Conservation (phyloP, 306 rosid species). For the Lotus japonicus region DNA sequence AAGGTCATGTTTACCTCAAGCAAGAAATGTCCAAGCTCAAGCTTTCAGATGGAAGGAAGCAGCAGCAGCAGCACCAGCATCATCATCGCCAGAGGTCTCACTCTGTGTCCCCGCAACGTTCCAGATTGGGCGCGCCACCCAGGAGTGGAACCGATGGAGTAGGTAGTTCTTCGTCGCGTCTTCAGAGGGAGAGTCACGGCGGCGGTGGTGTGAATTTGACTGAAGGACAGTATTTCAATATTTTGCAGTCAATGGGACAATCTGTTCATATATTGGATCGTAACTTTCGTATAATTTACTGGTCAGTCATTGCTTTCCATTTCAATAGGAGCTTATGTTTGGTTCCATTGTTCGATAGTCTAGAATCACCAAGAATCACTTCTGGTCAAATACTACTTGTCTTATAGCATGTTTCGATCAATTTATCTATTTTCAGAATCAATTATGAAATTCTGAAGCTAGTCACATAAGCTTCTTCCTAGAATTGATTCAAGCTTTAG, state of each 20-base stretch:
- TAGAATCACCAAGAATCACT: too few relatives aligned
- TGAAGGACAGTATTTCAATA: conserved; percentile 69
- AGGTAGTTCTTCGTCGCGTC: conserved; percentile 66
- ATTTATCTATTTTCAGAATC: too few relatives aligned
- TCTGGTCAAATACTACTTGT: too few relatives aligned
- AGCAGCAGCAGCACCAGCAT: conserved; percentile 26
- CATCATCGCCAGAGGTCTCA: conserved; percentile 78
- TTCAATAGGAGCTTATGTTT: too few relatives aligned
- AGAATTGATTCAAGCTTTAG: too few relatives aligned
- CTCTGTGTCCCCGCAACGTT: conserved; percentile 91
- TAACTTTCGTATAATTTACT: conserved; percentile 54
- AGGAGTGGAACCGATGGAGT: conserved; percentile 39
- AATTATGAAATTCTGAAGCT: too few relatives aligned
- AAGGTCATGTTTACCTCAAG: conserved; percentile 76
- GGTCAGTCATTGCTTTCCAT: conserved; percentile 34
- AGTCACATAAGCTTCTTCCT: too few relatives aligned
- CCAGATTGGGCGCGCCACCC: conserved; percentile 40
- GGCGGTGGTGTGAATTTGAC: conserved; percentile 46
- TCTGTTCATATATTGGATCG: conserved; percentile 87
- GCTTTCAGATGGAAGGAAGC: conserved; percentile 32
- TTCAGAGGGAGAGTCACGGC: conserved; percentile 76
- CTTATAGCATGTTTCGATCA: too few relatives aligned
- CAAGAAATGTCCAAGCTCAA: conserved; percentile 77
- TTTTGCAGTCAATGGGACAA: conserved; percentile 94
- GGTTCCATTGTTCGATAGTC: too few relatives aligned